A percentile compares a stretch with the other conserved stretches of the same genome.
Conservation (phyloP, 805 yeast species). For the Danielia reshetovae region DNA sequence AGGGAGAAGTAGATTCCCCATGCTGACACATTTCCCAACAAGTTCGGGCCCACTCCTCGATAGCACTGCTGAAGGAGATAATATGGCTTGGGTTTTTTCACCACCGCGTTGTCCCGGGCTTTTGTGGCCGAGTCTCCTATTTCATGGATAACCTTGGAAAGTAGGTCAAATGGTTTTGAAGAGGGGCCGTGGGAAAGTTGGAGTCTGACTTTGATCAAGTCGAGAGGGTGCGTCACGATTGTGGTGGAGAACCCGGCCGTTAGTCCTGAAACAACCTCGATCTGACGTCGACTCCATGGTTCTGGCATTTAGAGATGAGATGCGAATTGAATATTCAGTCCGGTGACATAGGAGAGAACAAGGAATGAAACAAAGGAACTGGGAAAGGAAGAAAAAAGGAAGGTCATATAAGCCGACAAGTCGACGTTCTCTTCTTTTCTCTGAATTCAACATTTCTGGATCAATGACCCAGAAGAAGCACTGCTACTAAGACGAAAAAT, state of each 20-base stretch:
- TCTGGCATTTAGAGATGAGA: constrained; percentile 1
- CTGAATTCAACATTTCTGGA: too few relatives aligned
- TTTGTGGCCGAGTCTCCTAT: constrained; percentile 19
- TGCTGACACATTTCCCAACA: constrained; percentile 78
- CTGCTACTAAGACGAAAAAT: too few relatives aligned
- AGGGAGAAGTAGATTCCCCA: constrained; percentile 87
- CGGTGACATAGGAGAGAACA: too few relatives aligned
- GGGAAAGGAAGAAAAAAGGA: too few relatives aligned
- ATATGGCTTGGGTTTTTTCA: constrained; percentile 3
- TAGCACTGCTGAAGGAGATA: constrained; percentile 35
- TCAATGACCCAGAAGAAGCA: too few relatives aligned
- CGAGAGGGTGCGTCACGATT: constrained; percentile 81
- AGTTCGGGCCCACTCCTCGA: constrained; percentile 76
- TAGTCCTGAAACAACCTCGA: constrained; percentile 68
- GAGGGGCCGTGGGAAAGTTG: constrained; percentile 47
- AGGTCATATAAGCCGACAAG: too few relatives aligned
- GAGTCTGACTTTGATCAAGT: constrained; percentile 75
- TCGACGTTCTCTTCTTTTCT: too few relatives aligned
- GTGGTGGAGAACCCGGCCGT: constrained; percentile 82
- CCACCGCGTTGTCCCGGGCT: constrained; percentile 5
- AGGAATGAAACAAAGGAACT: too few relatives aligned
- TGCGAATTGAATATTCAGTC: constrained; percentile 1
- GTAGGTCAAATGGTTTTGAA: constrained; percentile 17
- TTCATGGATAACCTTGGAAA: constrained; percentile 17
- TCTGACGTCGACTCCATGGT: constrained; percentile 21